Conservation (phyloP, 2,329 filamentous ascomycete species). For the Pyricularia grisea region DNA sequence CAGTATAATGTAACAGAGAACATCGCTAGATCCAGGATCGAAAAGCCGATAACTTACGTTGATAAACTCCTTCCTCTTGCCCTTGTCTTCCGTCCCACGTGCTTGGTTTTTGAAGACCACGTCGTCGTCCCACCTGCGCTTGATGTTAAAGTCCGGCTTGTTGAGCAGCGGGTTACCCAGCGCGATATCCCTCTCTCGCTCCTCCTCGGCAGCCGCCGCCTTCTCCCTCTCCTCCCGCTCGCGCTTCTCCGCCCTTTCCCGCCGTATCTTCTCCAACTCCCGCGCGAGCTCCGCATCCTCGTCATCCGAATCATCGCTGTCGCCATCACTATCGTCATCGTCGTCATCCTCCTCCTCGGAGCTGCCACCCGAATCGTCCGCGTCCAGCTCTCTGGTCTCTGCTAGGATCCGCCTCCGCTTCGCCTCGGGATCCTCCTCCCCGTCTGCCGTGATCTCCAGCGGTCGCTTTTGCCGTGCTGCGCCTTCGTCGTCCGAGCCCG, state of each 20-base stretch:
- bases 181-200: slow-evolving; percentile 80
- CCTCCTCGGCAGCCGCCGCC: slow-evolving; percentile 71
- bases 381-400: slow-evolving; percentile 81
- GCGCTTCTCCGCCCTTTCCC: slow-evolving; percentile 70
- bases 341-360: slow-evolving; percentile 50
- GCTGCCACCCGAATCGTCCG: slow-evolving; percentile 45
- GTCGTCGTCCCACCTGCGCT: slow-evolving; percentile 93
- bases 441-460: slow-evolving; percentile 32
- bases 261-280: slow-evolving; percentile 89
- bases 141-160: slow-evolving; percentile 79
- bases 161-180: slow-evolving; percentile 89
- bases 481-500: slow-evolving; percentile 36
- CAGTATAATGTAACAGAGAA: background rate
- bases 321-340: slow-evolving; percentile 55
- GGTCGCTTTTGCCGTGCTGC: slow-evolving; percentile 49
- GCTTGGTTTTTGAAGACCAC: slow-evolving; percentile 99
- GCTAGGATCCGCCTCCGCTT: slow-evolving; percentile 83
- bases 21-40: slow-evolving; percentile 1
- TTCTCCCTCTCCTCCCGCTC: slow-evolving; percentile 76
- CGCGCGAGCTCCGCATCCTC: slow-evolving; percentile 83
- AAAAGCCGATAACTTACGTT: slow-evolving; percentile 54
- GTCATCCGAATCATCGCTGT: slow-evolving; percentile 63
- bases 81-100: slow-evolving; percentile 83
- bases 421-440: slow-evolving; percentile 59
- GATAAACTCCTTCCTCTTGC: slow-evolving; percentile 86